These are phyloP conservation scores for Phaffia australis DNA, from an alignment of 768 basidiomycete genomes.

Conservation along the genomic window DNA sequence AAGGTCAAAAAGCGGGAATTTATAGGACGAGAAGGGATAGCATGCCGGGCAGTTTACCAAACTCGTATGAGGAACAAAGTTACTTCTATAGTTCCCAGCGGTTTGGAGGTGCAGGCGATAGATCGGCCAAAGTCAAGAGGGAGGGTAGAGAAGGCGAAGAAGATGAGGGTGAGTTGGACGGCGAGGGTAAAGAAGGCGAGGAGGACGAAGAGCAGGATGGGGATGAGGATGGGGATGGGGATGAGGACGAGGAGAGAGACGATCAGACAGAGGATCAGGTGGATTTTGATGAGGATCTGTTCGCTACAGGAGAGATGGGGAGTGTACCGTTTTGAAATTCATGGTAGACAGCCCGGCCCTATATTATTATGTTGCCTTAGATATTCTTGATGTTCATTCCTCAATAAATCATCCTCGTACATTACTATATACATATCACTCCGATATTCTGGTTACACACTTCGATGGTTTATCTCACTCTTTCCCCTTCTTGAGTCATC, in stretches of 20 bases:
- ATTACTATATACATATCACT: no score
- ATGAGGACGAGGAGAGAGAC: constrained; percentile 44
- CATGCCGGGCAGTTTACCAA: constrained; percentile 27
- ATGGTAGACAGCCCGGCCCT: neutral
- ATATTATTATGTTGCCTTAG: neutral
- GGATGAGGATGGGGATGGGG: constrained; percentile 34
- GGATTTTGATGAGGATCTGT: constrained; percentile 65
- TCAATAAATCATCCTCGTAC: neutral
- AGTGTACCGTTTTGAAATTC: constrained; percentile 34
- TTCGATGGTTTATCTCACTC: no score
- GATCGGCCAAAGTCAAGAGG: constrained; percentile 36
- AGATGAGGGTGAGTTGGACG: constrained; percentile 1
- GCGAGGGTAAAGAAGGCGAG: constrained; percentile 17
- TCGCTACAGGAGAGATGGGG: constrained; percentile 72
- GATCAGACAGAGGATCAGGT: constrained; percentile 52
- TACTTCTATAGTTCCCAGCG: constrained; percentile 34
- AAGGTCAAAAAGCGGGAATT: constrained; percentile 8
- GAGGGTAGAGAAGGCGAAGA: constrained; percentile 33
- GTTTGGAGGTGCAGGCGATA: constrained; percentile 30
- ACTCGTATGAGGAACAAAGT: constrained; percentile 26
- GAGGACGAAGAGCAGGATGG: constrained; percentile 25
- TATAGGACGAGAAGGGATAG: constrained; percentile 15
- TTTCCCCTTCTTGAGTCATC: no score
- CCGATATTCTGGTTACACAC: no score
- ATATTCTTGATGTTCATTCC: neutral